A percentile compares a stretch with the other conserved stretches of the same genome.
Evolutionary conservation across 805 yeast genomes (phyloP).

Genomic region (Zygosaccharomyces bisporus): DNA sequence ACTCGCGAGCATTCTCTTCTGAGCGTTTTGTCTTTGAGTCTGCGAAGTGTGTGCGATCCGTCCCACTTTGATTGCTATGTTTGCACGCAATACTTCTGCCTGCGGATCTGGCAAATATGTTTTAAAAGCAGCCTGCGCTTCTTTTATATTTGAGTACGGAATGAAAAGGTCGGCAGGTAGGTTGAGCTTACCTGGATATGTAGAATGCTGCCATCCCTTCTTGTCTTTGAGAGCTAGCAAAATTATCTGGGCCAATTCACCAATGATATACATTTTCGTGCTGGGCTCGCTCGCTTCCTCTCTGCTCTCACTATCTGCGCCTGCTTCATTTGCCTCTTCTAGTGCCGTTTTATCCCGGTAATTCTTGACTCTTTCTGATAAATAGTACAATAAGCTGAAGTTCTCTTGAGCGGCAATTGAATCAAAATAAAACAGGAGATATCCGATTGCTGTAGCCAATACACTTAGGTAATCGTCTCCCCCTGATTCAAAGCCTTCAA

Average conservation of each 20-base stretch:
- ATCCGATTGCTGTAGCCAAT: conserved; percentile 52
- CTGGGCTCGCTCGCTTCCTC: conserved; percentile 19
- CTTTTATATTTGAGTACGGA: conserved; percentile 54
- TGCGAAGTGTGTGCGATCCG: conserved; percentile 29
- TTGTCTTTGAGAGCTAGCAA: conserved; percentile 54
- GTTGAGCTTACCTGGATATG: conserved; percentile 77
- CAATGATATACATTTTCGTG: conserved; percentile 50
- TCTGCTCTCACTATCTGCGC: conserved; percentile 21
- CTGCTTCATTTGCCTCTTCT: conserved; percentile 26
- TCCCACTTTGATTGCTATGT: conserved; percentile 35
- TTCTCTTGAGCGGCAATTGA: conserved; percentile 62
- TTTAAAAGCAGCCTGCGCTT: conserved; percentile 54
- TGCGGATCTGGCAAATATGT: conserved; percentile 52
- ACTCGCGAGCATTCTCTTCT: conserved; percentile 28
- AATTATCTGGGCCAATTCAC: conserved; percentile 70
- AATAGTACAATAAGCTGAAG: conserved; percentile 66
- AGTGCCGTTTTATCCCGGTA: conserved; percentile 53
- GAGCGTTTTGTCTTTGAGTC: conserved; percentile 32
- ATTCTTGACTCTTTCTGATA: conserved; percentile 76
- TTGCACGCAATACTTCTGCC: conserved; percentile 37
- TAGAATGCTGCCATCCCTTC: conserved; percentile 64
- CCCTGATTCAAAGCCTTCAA: conserved; percentile 47
- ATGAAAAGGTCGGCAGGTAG: conserved; percentile 66
- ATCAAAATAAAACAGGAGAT: conserved; percentile 56
- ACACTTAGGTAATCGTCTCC: conserved; percentile 40